Base-by-base conservation (phyloP, 768 basidiomycete species). In the Tylopilus rubrobrunneus region DNA sequence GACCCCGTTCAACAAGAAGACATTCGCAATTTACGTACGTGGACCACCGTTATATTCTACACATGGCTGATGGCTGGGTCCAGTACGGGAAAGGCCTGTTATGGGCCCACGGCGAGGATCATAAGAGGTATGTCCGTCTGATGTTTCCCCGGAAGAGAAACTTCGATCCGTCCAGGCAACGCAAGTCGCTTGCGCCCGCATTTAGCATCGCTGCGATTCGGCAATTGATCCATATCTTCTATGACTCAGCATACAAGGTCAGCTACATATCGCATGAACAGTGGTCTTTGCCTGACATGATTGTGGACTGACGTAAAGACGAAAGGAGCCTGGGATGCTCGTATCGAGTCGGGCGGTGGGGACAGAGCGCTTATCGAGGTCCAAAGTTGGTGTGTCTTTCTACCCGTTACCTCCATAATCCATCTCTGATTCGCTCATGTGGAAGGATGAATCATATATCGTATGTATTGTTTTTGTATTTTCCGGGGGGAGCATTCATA, bases 201-300 rank as follows among this genome's bases (percentile, higher is more conserved):
- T 76, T 78, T 59, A 73, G 69, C 48, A 65, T 71, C 37, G 53
- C 71, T 15, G 73, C 75, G 0, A 67, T 76, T 48, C 70, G 73
- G 6, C 58, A 62, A 23, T 49, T 74, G 9, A 71, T 73, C 4
- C 53, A 67, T 0, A 61, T 77, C 3, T 77, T 76, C 52, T 77
- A 68, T 25, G 72, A 76, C 46, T 73, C 73, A 0, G 75, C 49
- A 11, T 56, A 59, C 49, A 59, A 60, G 53, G 58, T 59, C n/a
- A 27, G 46, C 34, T 19, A 29, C 14, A 3, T 5, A 25, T 25
- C 5, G 25, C 25, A 25, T 25, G 3, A 6, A 10, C 4, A 21
- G 12, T 36, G 34, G 34, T 36, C 15, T 23, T 25, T 6, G 7
- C 21, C 41, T 45, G 6, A 4, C 25, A 25, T 25, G 3, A 25